Evolutionary conservation across 179 eudicot genomes (phyloP), one percentile per base, ranked within the genome.

Genomic region (Patellifolia procumbens): DNA sequence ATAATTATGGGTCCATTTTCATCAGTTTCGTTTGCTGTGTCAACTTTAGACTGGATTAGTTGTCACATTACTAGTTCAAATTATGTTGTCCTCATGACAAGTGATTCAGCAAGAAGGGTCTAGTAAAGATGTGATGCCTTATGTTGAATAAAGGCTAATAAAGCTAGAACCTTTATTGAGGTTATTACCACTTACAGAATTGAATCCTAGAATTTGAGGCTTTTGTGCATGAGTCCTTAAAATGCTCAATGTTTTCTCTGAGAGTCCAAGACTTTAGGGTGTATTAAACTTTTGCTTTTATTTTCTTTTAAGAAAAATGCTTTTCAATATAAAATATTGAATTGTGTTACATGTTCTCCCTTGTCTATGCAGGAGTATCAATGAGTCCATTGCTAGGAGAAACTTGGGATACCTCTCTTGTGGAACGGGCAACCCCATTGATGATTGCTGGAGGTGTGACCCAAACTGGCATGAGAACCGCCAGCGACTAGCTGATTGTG

Each of bases 361-460:
- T 39, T 55, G 6, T 35, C 10, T 52, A 32, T 76, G 79, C 80
- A 88, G 92, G 88, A 83, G 80, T 22, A 82, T 87, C 61, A 88
- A 88, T 81, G 90, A 81, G 70, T 81, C 93, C 0, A 51, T 81
- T 60, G 86, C 84, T n/a, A 86, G 89, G 83, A 79, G 90, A 81
- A 80, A 80, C 64, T 75, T 89, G 81, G 91, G 89, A 2, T 89
- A 86, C 83, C 80, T 87, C 5, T 89, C 93, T 0, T 91, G 93
- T 81, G 89, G 89, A 31, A 83, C 90, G 12, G 96, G 96, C 0
- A 91, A 91, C 73, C 91, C 96, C 43, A 91, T 91, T 29, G 96
- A 91, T 69, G 96, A 91, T 72, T 91, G 96, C 83, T 91, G 96
- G 96, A 74, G 96, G 55, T 91, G 96, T 71, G 93, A 91, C 76